Evolutionary conservation across 176 grass and related monocot genomes (phyloP).

Genomic region (Thinopyrum elongatum): DNA sequence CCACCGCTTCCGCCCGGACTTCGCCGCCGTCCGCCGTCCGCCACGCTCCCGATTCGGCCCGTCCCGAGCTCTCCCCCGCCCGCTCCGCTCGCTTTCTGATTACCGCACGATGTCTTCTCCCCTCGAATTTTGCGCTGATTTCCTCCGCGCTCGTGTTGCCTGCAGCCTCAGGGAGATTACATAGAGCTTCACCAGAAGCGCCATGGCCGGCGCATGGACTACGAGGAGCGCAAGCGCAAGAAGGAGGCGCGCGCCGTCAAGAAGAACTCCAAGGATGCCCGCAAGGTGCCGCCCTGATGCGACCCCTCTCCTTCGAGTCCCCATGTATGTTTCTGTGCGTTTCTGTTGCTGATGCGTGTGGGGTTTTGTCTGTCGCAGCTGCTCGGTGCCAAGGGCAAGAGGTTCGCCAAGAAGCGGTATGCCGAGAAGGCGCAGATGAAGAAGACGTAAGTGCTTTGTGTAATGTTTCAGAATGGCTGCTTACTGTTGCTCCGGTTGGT

Average conservation of each 20-base stretch:
- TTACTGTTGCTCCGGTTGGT: neutral
- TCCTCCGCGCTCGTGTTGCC: neutral
- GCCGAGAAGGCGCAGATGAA: conserved; percentile 91
- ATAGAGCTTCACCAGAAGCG: conserved; percentile 89
- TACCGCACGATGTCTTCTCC: too few relatives aligned
- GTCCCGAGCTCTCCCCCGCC: neutral
- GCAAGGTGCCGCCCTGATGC: conserved; percentile 39
- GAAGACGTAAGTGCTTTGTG: conserved; percentile 67
- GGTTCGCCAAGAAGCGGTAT: conserved; percentile 88
- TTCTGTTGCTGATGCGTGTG: conserved; percentile 1
- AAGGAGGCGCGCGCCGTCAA: conserved; percentile 75
- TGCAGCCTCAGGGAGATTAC: conserved; percentile 86
- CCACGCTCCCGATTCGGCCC: neutral
- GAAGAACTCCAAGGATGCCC: conserved; percentile 50
- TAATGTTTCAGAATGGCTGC: neutral
- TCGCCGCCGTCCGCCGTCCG: neutral
- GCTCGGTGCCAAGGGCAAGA: conserved; percentile 84
- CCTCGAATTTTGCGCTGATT: neutral
- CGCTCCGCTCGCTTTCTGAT: neutral
- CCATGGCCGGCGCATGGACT: conserved; percentile 66
- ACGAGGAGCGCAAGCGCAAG: conserved; percentile 83
- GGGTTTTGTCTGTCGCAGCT: conserved; percentile 23
- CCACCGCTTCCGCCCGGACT: neutral
- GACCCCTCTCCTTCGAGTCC: neutral
- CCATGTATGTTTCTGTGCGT: neutral